Conservation (phyloP, 306 rosid genomes). For the Lathyrus sativus region DNA sequence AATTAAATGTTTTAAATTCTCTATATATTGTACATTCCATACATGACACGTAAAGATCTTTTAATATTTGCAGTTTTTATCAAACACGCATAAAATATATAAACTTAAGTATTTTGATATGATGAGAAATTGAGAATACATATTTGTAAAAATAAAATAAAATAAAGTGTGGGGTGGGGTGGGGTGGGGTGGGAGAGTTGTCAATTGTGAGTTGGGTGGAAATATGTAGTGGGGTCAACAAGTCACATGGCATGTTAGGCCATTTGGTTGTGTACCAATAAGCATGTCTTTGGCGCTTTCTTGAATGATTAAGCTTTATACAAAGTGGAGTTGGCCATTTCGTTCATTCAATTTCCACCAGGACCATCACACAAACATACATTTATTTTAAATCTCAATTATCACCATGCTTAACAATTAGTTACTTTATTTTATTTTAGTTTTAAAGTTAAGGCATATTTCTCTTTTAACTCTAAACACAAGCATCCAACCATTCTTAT, state of each 20-base stretch:
- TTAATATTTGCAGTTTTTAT: too few species aligned
- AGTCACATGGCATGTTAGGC: conserved; percentile 56
- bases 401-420: too few species aligned
- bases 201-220: conserved; percentile 20
- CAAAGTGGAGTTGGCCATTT: conserved; percentile 47
- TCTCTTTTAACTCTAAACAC: too few species aligned
- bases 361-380: neutral
- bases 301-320: conserved; percentile 34
- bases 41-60: too few species aligned
- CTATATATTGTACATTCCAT: too few species aligned
- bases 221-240: conserved; percentile 53
- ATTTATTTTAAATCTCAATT: neutral
- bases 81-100: too few species aligned
- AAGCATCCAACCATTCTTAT: too few species aligned
- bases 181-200: conserved; percentile 1
- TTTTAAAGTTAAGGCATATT: too few species aligned
- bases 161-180: neutral
- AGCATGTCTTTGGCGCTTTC: conserved; percentile 47
- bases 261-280: conserved; percentile 32
- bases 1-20: too few species aligned
- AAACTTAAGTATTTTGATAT: too few species aligned
- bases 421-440: too few species aligned
- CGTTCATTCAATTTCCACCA: conserved; percentile 30
- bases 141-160: neutral
- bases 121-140: too few species aligned